phyloP scores from a whole-genome alignment of 2,329 filamentous ascomycete genomes.

The Chrysoporthe deuterocubensis region DNA sequence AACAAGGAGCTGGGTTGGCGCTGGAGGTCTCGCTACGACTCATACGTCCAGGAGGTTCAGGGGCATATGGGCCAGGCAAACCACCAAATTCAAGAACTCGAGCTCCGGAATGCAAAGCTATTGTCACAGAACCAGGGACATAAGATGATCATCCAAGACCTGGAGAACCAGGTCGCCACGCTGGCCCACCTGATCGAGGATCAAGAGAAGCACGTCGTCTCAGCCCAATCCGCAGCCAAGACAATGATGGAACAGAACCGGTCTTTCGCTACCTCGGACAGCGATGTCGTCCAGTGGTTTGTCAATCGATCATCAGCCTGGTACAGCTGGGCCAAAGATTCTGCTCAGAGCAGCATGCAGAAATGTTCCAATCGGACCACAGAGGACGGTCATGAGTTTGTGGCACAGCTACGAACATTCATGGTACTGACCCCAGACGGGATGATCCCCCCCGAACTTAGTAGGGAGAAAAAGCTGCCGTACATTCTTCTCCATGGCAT shows the following conservation, averaged over 20 bases:
- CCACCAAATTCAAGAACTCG: background rate
- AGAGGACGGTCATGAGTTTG: background rate
- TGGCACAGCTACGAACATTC: slow-evolving; percentile 4
- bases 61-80: background rate
- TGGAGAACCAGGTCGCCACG: background rate
- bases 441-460: background rate
- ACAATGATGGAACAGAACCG: slow-evolving; percentile 8
- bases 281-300: slow-evolving; percentile 1
- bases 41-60: background rate
- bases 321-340: slow-evolving; percentile 3
- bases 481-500: slow-evolving; percentile 12
- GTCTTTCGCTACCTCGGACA: background rate
- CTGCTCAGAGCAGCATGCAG: slow-evolving; percentile 1
- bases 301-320: slow-evolving; percentile 3
- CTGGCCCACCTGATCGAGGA: background rate
- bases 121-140: background rate
- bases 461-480: slow-evolving; percentile 9
- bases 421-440: background rate
- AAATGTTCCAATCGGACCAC: background rate
- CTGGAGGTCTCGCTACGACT: background rate
- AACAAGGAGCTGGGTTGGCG: background rate
- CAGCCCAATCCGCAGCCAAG: background rate
- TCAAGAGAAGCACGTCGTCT: slow-evolving; percentile 6
- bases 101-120: background rate
- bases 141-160: background rate